These are phyloP conservation scores for Vanrija sp. DNA, from an alignment of 1,284 basidiomycete genomes.

Conservation along the genomic window DNA sequence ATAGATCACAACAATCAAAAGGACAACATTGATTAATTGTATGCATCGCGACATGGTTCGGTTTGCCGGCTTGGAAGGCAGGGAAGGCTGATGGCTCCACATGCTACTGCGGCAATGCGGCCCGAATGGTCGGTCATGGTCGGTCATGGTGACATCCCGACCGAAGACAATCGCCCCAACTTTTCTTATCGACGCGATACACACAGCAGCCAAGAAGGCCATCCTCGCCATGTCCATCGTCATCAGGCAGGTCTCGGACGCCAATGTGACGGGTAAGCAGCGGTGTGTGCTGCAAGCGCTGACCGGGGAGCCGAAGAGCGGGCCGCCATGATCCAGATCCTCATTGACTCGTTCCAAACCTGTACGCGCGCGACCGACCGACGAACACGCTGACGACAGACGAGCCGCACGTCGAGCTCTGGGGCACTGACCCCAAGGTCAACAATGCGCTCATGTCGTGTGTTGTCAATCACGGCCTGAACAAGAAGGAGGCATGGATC, in stretches of 20 bases:
- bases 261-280: no score
- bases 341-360: conserved; percentile 6
- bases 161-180: no score
- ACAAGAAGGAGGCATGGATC: conserved; percentile 1
- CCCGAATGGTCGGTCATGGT: no score
- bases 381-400: background rate
- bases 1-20: background rate
- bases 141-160: no score
- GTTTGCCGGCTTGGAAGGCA: no score
- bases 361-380: conserved; percentile 1
- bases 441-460: conserved; percentile 1
- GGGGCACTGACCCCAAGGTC: background rate
- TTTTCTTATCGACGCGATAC: no score
- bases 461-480: background rate
- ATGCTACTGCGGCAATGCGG: no score
- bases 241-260: no score
- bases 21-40: background rate
- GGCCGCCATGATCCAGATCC: conserved; percentile 6
- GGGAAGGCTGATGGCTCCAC: no score
- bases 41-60: background rate
- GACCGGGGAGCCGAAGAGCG: background rate
- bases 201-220: no score
- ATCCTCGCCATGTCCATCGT: no score
- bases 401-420: conserved; percentile 1
- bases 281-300: background rate